These are phyloP conservation scores for Claviceps pazoutovae DNA, from an alignment of 2,329 filamentous ascomycete genomes.

Conservation along the genomic window DNA sequence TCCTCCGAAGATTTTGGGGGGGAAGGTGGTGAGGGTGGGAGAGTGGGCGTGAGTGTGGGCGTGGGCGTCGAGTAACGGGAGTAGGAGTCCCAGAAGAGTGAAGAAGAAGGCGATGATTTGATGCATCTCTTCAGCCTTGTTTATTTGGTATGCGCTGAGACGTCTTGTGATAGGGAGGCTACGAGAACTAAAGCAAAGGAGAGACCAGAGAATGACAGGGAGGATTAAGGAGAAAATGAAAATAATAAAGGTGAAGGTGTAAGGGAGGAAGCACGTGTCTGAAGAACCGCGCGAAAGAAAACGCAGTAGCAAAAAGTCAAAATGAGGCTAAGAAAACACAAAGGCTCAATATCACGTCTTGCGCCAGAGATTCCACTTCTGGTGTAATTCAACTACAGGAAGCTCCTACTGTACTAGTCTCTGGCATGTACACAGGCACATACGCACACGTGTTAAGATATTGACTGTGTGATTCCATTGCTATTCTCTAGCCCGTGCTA, in stretches of 20 bases:
- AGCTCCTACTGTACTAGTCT: neutral
- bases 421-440: neutral
- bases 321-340: neutral
- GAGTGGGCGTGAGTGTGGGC: neutral
- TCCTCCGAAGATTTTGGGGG: neutral
- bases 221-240: neutral
- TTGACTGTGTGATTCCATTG: neutral
- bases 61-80: neutral
- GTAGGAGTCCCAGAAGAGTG: neutral
- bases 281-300: neutral
- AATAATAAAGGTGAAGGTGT: no score
- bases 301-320: neutral
- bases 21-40: neutral
- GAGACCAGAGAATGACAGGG: neutral
- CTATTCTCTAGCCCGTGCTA: constrained; percentile 5
- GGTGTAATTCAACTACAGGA: neutral
- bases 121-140: neutral
- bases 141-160: no score
- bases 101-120: neutral
- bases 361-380: neutral
- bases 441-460: neutral
- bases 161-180: no score
- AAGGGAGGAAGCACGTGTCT: neutral
- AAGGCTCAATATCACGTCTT: neutral
- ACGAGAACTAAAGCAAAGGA: no score